phyloP scores from a whole-genome alignment of 352 stramenopile genomes.

The Pythium dissimile region DNA sequence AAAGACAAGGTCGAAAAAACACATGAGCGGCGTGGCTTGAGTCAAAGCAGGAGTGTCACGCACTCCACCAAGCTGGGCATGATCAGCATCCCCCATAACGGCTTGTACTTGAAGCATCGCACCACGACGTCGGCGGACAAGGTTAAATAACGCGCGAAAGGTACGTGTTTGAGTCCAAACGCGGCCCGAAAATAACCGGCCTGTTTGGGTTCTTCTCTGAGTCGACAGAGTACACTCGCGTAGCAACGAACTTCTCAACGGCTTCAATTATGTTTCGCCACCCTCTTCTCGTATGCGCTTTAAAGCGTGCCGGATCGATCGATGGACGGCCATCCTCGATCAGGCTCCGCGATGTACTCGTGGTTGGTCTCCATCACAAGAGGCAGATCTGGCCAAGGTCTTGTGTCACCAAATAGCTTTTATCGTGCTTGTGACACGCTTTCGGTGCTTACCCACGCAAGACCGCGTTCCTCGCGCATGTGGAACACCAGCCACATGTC shows the following conservation, averaged over 20 bases:
- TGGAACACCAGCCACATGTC: not conserved
- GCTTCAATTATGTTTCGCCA: conserved; percentile 5
- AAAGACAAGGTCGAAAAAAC: not conserved
- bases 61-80: not conserved
- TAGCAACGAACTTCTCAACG: not conserved
- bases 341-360: not conserved
- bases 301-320: not conserved
- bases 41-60: not conserved
- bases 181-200: not conserved
- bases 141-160: not conserved
- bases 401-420: not conserved
- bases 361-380: not conserved
- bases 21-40: not conserved
- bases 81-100: not conserved
- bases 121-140: not conserved
- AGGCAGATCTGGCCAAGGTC: not conserved
- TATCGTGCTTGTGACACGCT: conserved; percentile 1
- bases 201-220: not conserved
- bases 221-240: not conserved
- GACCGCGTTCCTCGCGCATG: not conserved
- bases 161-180: not conserved
- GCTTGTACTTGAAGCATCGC: not conserved
- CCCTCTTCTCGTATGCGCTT: conserved; percentile 7
- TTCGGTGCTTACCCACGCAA: not conserved
- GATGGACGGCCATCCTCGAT: not conserved